phyloP scores from a whole-genome alignment of 176 grass and related monocot species.

The Oryza punctata region DNA sequence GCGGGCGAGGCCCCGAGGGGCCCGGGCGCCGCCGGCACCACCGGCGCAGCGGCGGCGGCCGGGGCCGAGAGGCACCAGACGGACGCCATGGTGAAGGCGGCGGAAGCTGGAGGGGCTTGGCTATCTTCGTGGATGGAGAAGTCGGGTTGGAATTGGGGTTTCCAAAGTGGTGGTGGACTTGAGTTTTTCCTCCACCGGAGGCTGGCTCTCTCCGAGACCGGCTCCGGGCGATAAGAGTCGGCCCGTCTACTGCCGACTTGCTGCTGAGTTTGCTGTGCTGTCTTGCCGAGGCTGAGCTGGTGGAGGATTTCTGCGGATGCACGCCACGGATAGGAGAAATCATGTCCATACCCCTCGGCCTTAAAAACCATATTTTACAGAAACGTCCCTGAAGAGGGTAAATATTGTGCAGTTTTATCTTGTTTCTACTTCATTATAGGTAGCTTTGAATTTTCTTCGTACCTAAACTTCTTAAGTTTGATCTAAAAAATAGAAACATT shows the following conservation, averaged over 20 bases:
- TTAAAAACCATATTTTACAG: neutral
- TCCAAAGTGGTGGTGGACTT: neutral
- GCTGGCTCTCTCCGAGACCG: neutral
- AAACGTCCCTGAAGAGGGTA: neutral
- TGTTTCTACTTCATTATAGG: no score
- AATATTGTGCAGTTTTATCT: no score
- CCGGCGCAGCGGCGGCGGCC: constrained; percentile 14
- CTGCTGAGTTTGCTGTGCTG: neutral
- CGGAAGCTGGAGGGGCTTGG: neutral
- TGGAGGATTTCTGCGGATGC: neutral
- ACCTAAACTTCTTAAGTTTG: no score
- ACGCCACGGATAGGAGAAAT: neutral
- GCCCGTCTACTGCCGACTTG: neutral
- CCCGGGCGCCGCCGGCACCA: neutral
- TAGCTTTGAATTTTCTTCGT: no score
- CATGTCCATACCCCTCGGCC: neutral
- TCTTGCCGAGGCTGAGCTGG: neutral
- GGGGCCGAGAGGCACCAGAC: constrained; percentile 51
- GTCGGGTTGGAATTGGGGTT: constrained; percentile 45
- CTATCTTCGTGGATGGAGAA: constrained; percentile 18
- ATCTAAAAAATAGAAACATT: no score
- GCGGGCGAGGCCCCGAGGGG: constrained; percentile 2
- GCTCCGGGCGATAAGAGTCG: neutral
- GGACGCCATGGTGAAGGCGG: constrained; percentile 50
- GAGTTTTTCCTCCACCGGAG: neutral